A percentile compares a stretch with the other conserved stretches of the same genome.
Conservation (phyloP, 2,329 filamentous ascomycete species). For the Delphinella strobiligena region DNA sequence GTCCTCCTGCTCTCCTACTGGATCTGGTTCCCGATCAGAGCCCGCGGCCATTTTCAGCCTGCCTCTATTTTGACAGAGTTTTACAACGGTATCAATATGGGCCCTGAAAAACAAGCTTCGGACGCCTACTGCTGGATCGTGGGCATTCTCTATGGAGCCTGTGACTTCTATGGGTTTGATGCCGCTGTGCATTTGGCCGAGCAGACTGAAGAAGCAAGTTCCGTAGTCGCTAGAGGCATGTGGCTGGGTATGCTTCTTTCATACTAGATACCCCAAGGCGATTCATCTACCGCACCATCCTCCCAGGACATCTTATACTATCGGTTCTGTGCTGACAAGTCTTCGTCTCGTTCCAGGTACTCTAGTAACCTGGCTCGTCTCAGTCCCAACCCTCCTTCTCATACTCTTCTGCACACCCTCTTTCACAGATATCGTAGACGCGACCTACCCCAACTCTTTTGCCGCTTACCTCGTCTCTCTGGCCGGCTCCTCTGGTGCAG, state of each 20-base stretch:
- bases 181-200: constrained; percentile 27
- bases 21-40: constrained; percentile 28
- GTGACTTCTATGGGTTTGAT: constrained; percentile 24
- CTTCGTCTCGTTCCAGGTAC: too few species aligned
- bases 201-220: constrained; percentile 25
- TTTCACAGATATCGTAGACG: constrained; percentile 26
- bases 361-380: constrained; percentile 27
- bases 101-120: constrained; percentile 21
- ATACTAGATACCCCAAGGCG: too few species aligned
- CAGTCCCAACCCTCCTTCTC: constrained; percentile 26
- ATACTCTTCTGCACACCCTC: constrained; percentile 31
- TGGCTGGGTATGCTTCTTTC: constrained; percentile 25
- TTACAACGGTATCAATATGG: constrained; percentile 29
- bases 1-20: too few species aligned
- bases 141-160: constrained; percentile 12
- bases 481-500: constrained; percentile 23
- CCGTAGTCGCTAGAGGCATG: constrained; percentile 27
- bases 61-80: constrained; percentile 24
- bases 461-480: constrained; percentile 28
- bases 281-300: too few species aligned
- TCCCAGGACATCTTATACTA: too few species aligned
- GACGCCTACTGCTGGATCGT: constrained; percentile 28
- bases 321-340: too few species aligned
- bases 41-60: constrained; percentile 23
- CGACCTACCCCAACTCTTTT: constrained; percentile 27